phyloP scores from a whole-genome alignment of 1,284 basidiomycete species.

The Ganoderma leucocontextum region DNA sequence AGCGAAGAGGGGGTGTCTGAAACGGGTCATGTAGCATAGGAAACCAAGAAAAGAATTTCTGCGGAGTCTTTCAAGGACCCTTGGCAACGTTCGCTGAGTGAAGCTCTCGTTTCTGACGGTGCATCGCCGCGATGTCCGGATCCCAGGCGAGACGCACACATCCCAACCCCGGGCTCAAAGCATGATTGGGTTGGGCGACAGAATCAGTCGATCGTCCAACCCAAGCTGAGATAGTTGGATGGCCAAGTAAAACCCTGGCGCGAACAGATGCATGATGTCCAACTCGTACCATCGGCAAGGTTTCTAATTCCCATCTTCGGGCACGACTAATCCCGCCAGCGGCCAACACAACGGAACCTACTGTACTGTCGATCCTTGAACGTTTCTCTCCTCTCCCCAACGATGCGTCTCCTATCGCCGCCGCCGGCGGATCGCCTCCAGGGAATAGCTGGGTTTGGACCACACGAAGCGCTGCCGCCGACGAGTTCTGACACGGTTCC shows the following conservation, averaged over 20 bases:
- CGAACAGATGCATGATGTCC: neutral
- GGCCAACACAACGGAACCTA: conserved; percentile 5
- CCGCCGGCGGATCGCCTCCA: neutral
- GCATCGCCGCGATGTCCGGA: conserved; percentile 1
- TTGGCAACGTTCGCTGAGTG: conserved; percentile 1
- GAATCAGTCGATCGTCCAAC: neutral
- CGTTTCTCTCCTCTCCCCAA: neutral
- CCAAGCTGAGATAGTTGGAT: neutral
- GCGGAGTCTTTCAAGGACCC: neutral
- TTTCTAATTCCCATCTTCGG: neutral
- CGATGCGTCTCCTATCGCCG: neutral
- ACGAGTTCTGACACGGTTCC: neutral
- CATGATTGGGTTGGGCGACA: neutral
- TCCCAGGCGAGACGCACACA: neutral
- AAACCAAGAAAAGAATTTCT: neutral
- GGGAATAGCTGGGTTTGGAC: neutral
- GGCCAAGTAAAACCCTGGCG: neutral
- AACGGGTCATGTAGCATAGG: neutral
- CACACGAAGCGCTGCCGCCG: neutral
- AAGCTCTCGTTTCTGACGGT: neutral
- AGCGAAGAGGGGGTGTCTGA: neutral
- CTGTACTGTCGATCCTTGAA: neutral
- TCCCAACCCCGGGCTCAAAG: neutral
- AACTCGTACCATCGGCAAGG: neutral
- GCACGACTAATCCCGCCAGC: neutral